Base-by-base conservation (phyloP, 2,329 filamentous ascomycete species). In the Paraphoma sp. region DNA sequence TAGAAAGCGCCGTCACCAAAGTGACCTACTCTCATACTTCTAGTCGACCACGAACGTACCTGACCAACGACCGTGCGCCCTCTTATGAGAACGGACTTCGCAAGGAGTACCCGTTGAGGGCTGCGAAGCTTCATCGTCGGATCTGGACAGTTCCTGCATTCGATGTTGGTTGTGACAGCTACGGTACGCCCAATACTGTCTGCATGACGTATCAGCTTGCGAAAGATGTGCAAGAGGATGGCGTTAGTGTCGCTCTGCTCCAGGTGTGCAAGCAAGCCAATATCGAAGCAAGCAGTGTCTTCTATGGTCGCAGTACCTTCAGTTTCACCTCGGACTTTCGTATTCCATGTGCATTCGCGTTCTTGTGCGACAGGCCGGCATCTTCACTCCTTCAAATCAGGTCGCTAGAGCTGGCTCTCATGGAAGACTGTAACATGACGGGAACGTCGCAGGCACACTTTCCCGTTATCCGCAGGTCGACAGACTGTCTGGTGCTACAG, bases 231-330 rank as follows among this genome's bases (percentile, higher is more conserved):
- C 8, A 2, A n/a, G 16, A 42, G 4, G n/a, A 23, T 9, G 50
- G 50, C 9, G 44, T 64, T 42, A 46, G 57, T 9, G 40, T 62
- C 14, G 49, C 57, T 10, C 18, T 67, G 23, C 40, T 70, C 28
- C 62, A 57, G 36, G 61, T 66, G 2, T 69, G 64, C 46, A 62
- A 60, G 28, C 64, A 65, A 40, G 48, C 70, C 5, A 60, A 69
- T 29, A 8, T n/a, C 8, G 70, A 72, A 48, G 66, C 67, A 16
- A 48, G 47, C 17, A 52, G 63, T 14, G 23, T 65, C 10, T 69
- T 71, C 50, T 71, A 71, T 45, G 48, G 58, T 11, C 65, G 59
- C 36, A 69, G 68, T 23, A 50, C 51, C 5, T 72, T 72, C 47
- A 60, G 59, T 28, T 70, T 72, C 51, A 63, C 48, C 2, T 44